A percentile compares a stretch with the other conserved stretches of the same genome.
Evolutionary conservation across 176 grass and related monocot species (phyloP).

Genomic region (Sorghum bicolor): DNA sequence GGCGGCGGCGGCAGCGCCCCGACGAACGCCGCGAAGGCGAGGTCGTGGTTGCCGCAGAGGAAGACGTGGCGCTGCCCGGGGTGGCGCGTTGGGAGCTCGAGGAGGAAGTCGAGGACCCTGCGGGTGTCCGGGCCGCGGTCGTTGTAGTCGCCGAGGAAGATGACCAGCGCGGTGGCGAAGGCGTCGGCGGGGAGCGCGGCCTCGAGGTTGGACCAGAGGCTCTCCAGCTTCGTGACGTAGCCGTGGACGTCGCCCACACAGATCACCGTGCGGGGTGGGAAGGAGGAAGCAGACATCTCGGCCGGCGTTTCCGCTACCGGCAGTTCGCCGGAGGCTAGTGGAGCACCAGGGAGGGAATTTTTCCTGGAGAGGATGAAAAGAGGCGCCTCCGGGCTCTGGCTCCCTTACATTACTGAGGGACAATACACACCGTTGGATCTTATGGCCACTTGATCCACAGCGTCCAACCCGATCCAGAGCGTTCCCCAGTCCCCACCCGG

Average conservation of each 20-base stretch:
- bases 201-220: constrained; percentile 80
- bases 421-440: not conserved
- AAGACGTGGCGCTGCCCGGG: constrained; percentile 80
- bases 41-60: constrained; percentile 95
- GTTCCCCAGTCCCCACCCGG: not conserved
- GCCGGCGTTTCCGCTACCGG: not conserved
- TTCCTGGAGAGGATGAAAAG: too few species aligned
- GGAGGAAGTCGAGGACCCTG: constrained; percentile 66
- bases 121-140: constrained; percentile 72
- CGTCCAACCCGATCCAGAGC: not conserved
- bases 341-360: not conserved
- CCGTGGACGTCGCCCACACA: constrained; percentile 91
- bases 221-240: constrained; percentile 75
- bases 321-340: not conserved
- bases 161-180: constrained; percentile 76
- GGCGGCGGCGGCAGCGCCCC: constrained; percentile 63
- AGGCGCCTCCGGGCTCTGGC: not conserved
- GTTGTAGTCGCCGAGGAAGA: constrained; percentile 96
- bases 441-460: not conserved
- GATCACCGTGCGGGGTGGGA: constrained; percentile 50
- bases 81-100: constrained; percentile 51
- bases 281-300: constrained; percentile 9
- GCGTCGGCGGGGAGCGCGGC: constrained; percentile 38
- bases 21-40: constrained; percentile 91
- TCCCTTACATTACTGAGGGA: not conserved